Percentiles rank a stretch among this genome's conserved stretches.
Evolutionary conservation across 176 grass and related monocot species (phyloP).

Genomic region (Canna indica): DNA sequence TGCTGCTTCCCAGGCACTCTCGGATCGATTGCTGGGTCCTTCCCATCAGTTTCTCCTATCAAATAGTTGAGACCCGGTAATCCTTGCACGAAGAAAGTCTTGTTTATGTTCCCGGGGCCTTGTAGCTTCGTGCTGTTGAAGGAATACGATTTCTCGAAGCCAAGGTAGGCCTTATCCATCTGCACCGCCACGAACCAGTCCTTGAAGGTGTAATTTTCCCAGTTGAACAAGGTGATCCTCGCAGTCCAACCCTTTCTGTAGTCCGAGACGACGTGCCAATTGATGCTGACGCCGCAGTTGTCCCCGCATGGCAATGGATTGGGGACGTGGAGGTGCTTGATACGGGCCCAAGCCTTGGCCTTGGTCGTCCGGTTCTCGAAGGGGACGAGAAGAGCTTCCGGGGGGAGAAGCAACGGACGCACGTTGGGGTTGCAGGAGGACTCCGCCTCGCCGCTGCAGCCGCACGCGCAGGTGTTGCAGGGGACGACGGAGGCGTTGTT

Average conservation of each 20-base stretch:
- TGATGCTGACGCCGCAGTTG: slow-evolving; percentile 76
- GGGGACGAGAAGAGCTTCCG: slow-evolving; percentile 66
- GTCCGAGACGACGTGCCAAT: slow-evolving; percentile 75
- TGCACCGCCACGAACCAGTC: slow-evolving; percentile 79
- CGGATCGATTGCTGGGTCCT: slow-evolving; percentile 1
- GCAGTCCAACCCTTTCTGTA: slow-evolving; percentile 68
- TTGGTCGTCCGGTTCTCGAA: slow-evolving; percentile 71
- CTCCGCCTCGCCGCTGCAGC: slow-evolving; percentile 33
- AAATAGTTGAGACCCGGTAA: slow-evolving; percentile 47
- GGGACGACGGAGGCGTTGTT: slow-evolving; percentile 79
- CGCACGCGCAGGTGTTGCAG: slow-evolving; percentile 70
- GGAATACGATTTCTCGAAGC: slow-evolving; percentile 89
- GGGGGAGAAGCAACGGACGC: slow-evolving; percentile 41
- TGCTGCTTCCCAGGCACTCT: slow-evolving; percentile 80
- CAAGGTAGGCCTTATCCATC: slow-evolving; percentile 29
- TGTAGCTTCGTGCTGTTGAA: slow-evolving; percentile 63
- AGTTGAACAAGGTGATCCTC: slow-evolving; percentile 84
- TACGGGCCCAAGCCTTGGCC: slow-evolving; percentile 65
- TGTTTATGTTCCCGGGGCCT: slow-evolving; percentile 22
- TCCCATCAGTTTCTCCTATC: slow-evolving; percentile 39
- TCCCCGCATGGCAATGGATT: slow-evolving; percentile 58
- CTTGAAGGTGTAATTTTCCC: slow-evolving; percentile 76
- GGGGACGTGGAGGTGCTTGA: slow-evolving; percentile 53
- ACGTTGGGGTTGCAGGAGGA: slow-evolving; percentile 39
- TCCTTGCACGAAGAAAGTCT: slow-evolving; percentile 82